phyloP scores from a whole-genome alignment of 345 rosid genomes.

The Lumnitzera racemosa region DNA sequence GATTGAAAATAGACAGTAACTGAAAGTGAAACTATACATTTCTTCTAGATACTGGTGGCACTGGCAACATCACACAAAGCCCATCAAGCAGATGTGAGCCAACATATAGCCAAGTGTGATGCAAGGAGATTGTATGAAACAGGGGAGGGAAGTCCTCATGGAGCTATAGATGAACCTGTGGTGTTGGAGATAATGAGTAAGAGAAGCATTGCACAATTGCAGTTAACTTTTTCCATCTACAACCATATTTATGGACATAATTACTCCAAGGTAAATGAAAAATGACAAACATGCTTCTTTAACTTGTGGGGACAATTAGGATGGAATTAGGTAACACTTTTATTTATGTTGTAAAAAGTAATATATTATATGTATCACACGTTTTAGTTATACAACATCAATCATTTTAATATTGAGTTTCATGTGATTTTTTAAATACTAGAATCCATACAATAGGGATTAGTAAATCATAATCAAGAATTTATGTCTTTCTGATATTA shows the following conservation, averaged over 20 bases:
- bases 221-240: constrained; percentile 49
- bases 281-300: not conserved
- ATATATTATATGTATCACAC: too few species aligned
- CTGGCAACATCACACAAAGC: constrained; percentile 60
- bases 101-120: constrained; percentile 51
- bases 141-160: constrained; percentile 36
- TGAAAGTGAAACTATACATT: not conserved
- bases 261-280: constrained; percentile 36
- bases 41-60: constrained; percentile 49
- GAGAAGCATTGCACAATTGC: constrained; percentile 55
- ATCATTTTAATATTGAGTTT: too few species aligned
- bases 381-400: too few species aligned
- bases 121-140: constrained; percentile 48
- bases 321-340: not conserved
- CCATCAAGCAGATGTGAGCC: constrained; percentile 50
- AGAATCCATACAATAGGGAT: too few species aligned
- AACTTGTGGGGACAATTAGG: not conserved
- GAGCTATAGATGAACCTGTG: constrained; percentile 37
- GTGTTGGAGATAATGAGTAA: constrained; percentile 61
- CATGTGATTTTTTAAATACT: too few species aligned
- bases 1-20: too few species aligned
- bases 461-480: too few species aligned
- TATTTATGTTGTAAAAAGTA: too few species aligned
- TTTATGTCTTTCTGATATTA: too few species aligned
- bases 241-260: constrained; percentile 58